phyloP scores from a whole-genome alignment of 2,329 filamentous ascomycete genomes.

The Aspergillus fijiensis region DNA sequence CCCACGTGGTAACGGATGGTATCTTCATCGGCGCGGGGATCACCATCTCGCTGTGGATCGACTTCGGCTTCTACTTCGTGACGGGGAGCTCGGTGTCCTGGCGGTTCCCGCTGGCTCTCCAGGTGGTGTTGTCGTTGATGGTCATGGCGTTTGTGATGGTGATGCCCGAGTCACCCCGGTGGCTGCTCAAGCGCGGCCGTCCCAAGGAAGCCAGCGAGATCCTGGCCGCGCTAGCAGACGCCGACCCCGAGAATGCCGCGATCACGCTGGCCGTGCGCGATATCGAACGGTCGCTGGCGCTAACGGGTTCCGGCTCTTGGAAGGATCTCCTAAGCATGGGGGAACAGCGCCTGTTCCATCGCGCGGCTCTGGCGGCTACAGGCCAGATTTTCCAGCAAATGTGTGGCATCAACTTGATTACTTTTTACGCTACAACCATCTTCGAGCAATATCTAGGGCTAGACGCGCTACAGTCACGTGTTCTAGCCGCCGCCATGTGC shows the following conservation, averaged over 20 bases:
- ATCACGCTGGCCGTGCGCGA: constrained; percentile 41
- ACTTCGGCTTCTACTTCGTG: constrained; percentile 46
- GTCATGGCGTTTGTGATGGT: constrained; percentile 35
- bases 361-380: constrained; percentile 33
- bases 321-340: constrained; percentile 42
- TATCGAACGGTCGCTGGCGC: constrained; percentile 42
- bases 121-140: constrained; percentile 35
- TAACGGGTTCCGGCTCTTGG: constrained; percentile 36
- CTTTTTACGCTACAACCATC: constrained; percentile 36
- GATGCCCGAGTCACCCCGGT: constrained; percentile 45
- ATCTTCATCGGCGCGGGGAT: constrained; percentile 50
- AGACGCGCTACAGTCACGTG: constrained; percentile 23
- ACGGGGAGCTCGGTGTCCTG: constrained; percentile 41
- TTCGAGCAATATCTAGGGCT: constrained; percentile 39
- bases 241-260: constrained; percentile 41
- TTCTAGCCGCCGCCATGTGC: constrained; percentile 32
- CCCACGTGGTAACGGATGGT: constrained; percentile 52
- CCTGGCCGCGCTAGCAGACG: constrained; percentile 43
- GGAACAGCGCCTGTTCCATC: constrained; percentile 37
- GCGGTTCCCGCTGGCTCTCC: constrained; percentile 45
- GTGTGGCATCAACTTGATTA: constrained; percentile 40
- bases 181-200: constrained; percentile 48
- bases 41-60: constrained; percentile 50
- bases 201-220: constrained; percentile 36
- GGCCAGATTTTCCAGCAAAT: constrained; percentile 41